Percentiles rank a stretch among this genome's conserved stretches.
These are phyloP conservation scores for Trametes hirsuta DNA, from an alignment of 1,284 basidiomycete genomes.

Conservation along the genomic window DNA sequence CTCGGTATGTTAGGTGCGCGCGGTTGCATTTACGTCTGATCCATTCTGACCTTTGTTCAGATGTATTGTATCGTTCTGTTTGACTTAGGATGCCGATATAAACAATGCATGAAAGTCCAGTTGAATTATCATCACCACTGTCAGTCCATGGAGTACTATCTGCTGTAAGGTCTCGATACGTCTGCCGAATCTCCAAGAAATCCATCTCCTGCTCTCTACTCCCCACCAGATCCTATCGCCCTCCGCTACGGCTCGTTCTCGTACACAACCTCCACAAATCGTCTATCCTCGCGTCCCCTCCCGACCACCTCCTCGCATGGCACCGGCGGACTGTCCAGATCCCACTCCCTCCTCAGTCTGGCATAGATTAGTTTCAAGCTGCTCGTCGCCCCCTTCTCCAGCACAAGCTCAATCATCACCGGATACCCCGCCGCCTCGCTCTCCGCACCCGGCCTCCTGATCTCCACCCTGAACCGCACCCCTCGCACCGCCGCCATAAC, in stretches of 20 bases:
- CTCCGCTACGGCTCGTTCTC: constrained; percentile 14
- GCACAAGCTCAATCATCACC: constrained; percentile 69
- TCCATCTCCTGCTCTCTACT: not conserved
- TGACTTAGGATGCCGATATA: too few species aligned
- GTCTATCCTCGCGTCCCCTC: constrained; percentile 35
- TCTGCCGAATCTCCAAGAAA: not conserved
- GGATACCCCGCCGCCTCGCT: constrained; percentile 51
- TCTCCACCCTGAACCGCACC: constrained; percentile 79
- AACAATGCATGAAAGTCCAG: too few species aligned
- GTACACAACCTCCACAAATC: constrained; percentile 38
- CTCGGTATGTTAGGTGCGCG: constrained; percentile 1
- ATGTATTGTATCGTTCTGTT: constrained; percentile 11
- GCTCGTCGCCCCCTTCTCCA: constrained; percentile 85
- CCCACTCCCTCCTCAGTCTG: constrained; percentile 74
- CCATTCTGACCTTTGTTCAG: not conserved
- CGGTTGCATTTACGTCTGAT: not conserved
- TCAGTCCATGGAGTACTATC: too few species aligned
- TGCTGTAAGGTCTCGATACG: not conserved
- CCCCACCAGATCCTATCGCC: not conserved
- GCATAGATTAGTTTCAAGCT: constrained; percentile 79
- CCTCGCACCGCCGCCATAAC: constrained; percentile 63
- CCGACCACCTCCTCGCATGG: constrained; percentile 32
- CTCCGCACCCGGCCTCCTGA: constrained; percentile 51
- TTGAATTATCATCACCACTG: too few species aligned
- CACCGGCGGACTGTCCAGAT: constrained; percentile 47